phyloP scores from a whole-genome alignment of 1,284 basidiomycete genomes.

The Cronartium ribicola region DNA sequence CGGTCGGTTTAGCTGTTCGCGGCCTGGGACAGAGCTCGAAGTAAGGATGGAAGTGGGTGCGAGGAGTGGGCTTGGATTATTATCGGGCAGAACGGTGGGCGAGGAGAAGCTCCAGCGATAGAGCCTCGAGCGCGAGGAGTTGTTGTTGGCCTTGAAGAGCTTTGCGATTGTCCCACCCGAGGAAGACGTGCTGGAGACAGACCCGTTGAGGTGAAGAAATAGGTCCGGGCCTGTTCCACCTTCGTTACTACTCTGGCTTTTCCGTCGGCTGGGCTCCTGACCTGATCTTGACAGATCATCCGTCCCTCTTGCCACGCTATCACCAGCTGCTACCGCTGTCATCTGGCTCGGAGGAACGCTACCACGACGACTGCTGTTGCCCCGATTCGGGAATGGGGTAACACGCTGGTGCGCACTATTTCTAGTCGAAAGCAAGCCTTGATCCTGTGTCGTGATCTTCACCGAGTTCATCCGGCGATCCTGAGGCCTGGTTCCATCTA shows the following conservation, averaged over 20 bases:
- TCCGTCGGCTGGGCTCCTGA: not conserved
- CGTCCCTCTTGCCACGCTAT: not conserved
- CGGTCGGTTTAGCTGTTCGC: not conserved
- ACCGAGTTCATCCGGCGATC: too few relatives aligned
- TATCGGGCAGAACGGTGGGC: not conserved
- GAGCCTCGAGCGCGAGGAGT: not conserved
- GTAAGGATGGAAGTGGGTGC: not conserved
- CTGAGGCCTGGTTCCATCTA: too few relatives aligned
- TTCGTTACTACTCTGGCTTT: not conserved
- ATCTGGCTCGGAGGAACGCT: not conserved
- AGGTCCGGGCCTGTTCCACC: not conserved
- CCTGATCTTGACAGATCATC: not conserved
- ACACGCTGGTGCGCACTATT: not conserved
- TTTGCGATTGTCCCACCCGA: not conserved
- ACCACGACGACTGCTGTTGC: not conserved
- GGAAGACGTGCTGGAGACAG: not conserved
- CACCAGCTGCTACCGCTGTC: not conserved
- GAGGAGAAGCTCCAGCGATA: not conserved
- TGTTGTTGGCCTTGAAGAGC: not conserved
- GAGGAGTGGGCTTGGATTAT: not conserved
- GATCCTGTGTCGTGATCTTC: too few relatives aligned
- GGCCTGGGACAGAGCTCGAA: not conserved
- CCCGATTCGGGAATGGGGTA: not conserved
- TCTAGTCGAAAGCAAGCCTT: too few relatives aligned
- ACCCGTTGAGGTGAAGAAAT: not conserved